Conservation (phyloP, 768 basidiomycete species). For the Naematelia aurantialba region DNA sequence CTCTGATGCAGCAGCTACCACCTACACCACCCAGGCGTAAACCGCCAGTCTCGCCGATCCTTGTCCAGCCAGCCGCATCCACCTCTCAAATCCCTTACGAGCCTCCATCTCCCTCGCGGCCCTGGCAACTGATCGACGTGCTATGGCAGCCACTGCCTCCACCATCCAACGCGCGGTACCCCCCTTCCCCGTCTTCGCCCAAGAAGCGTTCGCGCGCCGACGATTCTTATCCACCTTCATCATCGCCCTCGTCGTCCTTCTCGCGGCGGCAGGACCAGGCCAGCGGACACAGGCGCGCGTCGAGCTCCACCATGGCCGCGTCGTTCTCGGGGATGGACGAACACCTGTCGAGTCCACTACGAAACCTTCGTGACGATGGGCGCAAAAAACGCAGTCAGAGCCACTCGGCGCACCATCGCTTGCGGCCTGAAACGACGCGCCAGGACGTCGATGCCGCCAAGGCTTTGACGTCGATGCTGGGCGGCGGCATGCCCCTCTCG, state of each 20-base stretch:
- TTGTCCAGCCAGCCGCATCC: constrained; percentile 9
- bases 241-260: too few relatives aligned
- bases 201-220: constrained; percentile 31
- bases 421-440: constrained; percentile 16
- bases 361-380: not conserved
- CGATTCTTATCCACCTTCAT: constrained; percentile 10
- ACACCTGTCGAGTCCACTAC: not conserved
- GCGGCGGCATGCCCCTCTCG: constrained; percentile 6
- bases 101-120: constrained; percentile 39
- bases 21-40: constrained; percentile 20
- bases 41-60: constrained; percentile 23
- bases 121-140: constrained; percentile 46
- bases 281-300: constrained; percentile 17
- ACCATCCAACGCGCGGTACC: constrained; percentile 24
- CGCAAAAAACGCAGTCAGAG: constrained; percentile 38
- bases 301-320: not conserved
- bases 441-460: constrained; percentile 47
- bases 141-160: constrained; percentile 46
- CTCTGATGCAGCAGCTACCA: constrained; percentile 18
- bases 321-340: not conserved
- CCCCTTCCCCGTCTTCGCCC: constrained; percentile 24
- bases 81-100: constrained; percentile 26
- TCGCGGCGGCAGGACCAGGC: not conserved
- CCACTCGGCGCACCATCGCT: constrained; percentile 27
- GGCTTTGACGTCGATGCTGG: constrained; percentile 42